Evolutionary conservation across 2,329 filamentous ascomycete genomes (phyloP).

Genomic region (Xylaria sp.): DNA sequence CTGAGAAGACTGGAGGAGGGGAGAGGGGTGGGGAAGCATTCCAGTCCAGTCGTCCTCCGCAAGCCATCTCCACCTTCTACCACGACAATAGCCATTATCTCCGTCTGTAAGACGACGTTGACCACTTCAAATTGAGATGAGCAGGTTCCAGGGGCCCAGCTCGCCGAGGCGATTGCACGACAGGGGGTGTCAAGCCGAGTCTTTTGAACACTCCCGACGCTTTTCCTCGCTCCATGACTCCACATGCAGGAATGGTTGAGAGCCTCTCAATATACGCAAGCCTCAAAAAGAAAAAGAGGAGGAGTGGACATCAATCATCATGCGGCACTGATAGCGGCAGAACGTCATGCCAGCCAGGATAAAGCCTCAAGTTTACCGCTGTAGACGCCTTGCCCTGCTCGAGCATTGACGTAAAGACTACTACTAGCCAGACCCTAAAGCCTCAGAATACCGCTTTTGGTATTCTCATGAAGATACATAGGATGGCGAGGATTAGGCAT

Average conservation of each 20-base stretch:
- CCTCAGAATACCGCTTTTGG: constrained; percentile 17
- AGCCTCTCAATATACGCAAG: constrained; percentile 47
- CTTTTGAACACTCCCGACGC: constrained; percentile 37
- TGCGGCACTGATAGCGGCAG: constrained; percentile 45
- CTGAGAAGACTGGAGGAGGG: constrained; percentile 36
- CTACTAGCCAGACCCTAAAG: constrained; percentile 2
- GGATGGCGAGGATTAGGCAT: constrained; percentile 24
- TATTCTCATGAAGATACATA: constrained; percentile 7
- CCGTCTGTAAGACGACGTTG: constrained; percentile 47
- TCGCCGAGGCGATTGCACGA: constrained; percentile 43
- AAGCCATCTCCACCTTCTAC: constrained; percentile 45
- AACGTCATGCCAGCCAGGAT: constrained; percentile 46
- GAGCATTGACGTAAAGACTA: constrained; percentile 27
- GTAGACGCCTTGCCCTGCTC: constrained; percentile 41
- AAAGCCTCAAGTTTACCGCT: constrained; percentile 38
- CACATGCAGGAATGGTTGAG: constrained; percentile 43
- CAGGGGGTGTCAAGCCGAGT: constrained; percentile 43
- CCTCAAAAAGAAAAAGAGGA: constrained; percentile 41
- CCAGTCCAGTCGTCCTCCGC: constrained; percentile 40
- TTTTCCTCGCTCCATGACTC: constrained; percentile 40
- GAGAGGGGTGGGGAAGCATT: constrained; percentile 43
- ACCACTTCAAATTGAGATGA: constrained; percentile 50
- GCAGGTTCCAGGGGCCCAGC: constrained; percentile 46
- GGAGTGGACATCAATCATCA: constrained; percentile 37
- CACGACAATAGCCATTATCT: constrained; percentile 47